A percentile compares a stretch with the other conserved stretches of the same genome.
Conservation (phyloP, 805 yeast species). For the Wickerhamomyces canadensis region DNA sequence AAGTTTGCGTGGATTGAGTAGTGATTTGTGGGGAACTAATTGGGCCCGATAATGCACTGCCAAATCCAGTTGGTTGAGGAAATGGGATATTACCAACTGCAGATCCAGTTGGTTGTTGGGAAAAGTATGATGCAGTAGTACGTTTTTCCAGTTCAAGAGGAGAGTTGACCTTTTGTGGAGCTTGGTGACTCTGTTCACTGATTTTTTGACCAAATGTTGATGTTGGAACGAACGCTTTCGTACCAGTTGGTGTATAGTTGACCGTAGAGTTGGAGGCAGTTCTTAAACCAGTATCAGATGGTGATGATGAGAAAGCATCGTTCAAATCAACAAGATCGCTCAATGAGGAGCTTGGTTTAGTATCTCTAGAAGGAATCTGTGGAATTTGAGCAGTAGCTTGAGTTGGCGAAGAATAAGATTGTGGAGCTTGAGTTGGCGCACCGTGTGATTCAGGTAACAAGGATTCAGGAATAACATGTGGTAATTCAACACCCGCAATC, state of each 20-base stretch:
- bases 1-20: neutral
- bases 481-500: conserved; percentile 71
- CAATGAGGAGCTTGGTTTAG: conserved; percentile 46
- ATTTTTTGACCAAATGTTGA: conserved; percentile 82
- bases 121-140: neutral
- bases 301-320: conserved; percentile 45
- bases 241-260: conserved; percentile 26
- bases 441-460: conserved; percentile 31
- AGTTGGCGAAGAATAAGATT: too few relatives aligned
- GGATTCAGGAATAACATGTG: conserved; percentile 68
- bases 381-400: conserved; percentile 9
- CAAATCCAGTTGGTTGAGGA: conserved; percentile 4
- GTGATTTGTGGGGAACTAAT: neutral
- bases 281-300: conserved; percentile 23
- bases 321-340: conserved; percentile 61
- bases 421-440: too few relatives aligned
- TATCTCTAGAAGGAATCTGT: conserved; percentile 31
- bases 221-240: conserved; percentile 64
- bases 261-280: conserved; percentile 22
- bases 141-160: neutral
- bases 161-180: conserved; percentile 5
- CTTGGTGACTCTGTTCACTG: conserved; percentile 25
- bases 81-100: conserved; percentile 1
- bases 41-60: too few relatives aligned
- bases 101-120: conserved; percentile 9